Evolutionary conservation across 768 basidiomycete species (phyloP).

Genomic region (Hysterangium stoloniferum): DNA sequence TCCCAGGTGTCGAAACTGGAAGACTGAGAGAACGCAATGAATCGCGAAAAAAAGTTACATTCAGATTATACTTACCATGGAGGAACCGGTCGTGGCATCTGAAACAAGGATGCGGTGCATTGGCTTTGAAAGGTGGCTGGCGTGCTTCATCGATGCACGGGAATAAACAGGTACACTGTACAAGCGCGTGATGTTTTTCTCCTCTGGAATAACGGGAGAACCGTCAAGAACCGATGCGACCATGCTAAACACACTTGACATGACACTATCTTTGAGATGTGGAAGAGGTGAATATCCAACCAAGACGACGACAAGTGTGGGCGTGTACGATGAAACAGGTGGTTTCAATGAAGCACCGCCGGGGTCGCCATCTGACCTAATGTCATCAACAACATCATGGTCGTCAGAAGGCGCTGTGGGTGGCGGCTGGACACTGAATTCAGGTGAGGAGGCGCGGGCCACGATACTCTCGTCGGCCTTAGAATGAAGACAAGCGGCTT

Average conservation of each 20-base stretch:
- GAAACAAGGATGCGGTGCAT: constrained; percentile 6
- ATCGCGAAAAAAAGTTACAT: neutral
- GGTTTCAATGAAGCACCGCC: neutral
- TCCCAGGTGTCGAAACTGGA: neutral
- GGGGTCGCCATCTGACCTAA: no score
- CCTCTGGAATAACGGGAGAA: neutral
- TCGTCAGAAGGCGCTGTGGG: neutral
- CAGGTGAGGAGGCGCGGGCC: no score
- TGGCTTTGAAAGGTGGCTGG: neutral
- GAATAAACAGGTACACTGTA: neutral
- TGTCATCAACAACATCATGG: neutral
- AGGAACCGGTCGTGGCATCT: constrained; percentile 5
- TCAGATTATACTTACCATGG: constrained; percentile 2
- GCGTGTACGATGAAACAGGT: neutral
- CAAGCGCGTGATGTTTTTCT: neutral
- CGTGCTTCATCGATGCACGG: no score
- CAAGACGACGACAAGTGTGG: neutral
- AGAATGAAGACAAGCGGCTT: neutral
- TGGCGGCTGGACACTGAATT: no score
- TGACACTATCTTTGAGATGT: neutral
- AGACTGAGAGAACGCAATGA: neutral
- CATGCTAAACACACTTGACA: neutral
- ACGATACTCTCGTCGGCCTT: no score
- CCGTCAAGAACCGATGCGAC: constrained; percentile 2
- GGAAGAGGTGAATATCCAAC: neutral